Evolutionary conservation across 1,284 basidiomycete species (phyloP).

Genomic region (Ganoderma sinense): DNA sequence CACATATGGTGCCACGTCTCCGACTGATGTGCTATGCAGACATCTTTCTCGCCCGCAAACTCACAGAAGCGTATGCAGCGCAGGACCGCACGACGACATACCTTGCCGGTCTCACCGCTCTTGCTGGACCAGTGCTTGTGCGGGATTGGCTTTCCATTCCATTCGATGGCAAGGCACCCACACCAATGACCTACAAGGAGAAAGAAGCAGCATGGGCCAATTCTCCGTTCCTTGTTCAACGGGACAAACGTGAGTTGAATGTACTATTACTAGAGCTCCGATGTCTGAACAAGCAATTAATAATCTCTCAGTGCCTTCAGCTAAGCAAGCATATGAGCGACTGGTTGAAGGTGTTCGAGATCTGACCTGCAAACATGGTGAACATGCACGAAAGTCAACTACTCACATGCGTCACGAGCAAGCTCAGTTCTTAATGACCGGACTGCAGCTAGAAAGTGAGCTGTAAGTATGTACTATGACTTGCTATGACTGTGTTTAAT

Average conservation of each 20-base stretch:
- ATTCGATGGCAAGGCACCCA: conserved; percentile 7
- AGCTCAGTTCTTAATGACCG: background rate
- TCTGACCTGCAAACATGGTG: background rate
- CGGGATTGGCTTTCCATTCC: background rate
- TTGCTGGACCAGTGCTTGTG: background rate
- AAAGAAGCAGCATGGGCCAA: background rate
- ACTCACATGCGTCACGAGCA: background rate
- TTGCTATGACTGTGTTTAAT: too few relatives aligned
- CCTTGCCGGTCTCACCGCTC: background rate
- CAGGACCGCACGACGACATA: background rate
- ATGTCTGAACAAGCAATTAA: too few relatives aligned
- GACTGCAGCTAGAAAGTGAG: background rate
- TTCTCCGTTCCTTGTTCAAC: background rate
- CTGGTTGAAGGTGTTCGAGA: background rate
- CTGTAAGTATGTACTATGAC: too few relatives aligned
- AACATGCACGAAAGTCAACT: background rate
- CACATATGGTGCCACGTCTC: too few relatives aligned
- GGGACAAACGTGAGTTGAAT: background rate
- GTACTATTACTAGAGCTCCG: too few relatives aligned
- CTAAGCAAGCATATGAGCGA: background rate
- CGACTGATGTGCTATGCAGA: background rate
- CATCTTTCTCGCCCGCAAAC: background rate
- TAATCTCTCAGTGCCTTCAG: background rate
- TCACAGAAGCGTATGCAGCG: background rate
- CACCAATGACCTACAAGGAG: background rate